A percentile compares a stretch with the other conserved stretches of the same genome.
These are phyloP conservation scores for Tolypocladium album DNA, from an alignment of 2,329 filamentous ascomycete species.

Conservation along the genomic window DNA sequence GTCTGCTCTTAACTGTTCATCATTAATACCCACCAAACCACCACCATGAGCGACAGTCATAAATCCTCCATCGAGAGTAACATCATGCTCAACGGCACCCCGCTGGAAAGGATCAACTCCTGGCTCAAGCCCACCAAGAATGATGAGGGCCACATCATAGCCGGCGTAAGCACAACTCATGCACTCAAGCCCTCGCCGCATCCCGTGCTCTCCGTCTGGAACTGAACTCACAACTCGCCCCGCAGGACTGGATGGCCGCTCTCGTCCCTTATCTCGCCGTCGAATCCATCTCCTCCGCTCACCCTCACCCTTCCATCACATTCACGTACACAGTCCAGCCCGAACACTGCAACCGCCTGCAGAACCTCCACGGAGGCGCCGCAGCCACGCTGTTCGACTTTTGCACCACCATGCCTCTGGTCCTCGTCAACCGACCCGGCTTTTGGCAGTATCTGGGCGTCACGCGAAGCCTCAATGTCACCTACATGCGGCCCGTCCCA, in stretches of 20 bases:
- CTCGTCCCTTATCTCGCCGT: constrained; percentile 32
- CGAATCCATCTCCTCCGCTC: constrained; percentile 20
- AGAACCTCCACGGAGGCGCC: constrained; percentile 52
- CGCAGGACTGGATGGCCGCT: constrained; percentile 32
- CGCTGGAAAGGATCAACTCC: constrained; percentile 17
- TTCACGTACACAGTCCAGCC: constrained; percentile 39
- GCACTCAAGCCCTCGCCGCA: background rate
- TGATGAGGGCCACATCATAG: constrained; percentile 15
- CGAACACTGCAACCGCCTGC: constrained; percentile 40
- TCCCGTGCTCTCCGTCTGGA: too few species aligned
- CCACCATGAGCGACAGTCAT: constrained; percentile 4
- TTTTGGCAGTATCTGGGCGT: constrained; percentile 55
- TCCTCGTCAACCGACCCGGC: constrained; percentile 44
- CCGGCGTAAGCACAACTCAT: constrained; percentile 15
- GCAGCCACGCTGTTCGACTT: constrained; percentile 58
- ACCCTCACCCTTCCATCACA: constrained; percentile 26
- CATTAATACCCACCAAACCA: background rate
- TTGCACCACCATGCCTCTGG: constrained; percentile 48
- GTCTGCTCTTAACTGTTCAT: background rate
- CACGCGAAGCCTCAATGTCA: constrained; percentile 53
- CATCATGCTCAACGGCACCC: constrained; percentile 17
- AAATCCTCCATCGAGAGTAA: background rate
- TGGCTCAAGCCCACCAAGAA: constrained; percentile 20
- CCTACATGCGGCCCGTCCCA: constrained; percentile 54
- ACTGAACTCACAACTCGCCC: background rate